phyloP scores from a whole-genome alignment of 257 asterid species.

The Jaltomata sinuosa region DNA sequence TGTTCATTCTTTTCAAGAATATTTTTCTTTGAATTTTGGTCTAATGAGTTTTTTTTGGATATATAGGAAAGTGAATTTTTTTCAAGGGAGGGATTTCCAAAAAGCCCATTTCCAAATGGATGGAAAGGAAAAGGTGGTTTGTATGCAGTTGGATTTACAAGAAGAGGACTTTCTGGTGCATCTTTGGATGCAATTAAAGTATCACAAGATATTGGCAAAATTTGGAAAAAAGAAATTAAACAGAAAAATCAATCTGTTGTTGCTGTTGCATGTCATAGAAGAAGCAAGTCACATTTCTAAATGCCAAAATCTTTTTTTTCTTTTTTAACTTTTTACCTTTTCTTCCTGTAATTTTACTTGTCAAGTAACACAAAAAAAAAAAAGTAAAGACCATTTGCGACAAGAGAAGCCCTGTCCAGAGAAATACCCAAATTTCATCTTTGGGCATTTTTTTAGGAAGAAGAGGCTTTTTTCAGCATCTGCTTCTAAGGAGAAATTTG shows the following conservation, averaged over 20 bases:
- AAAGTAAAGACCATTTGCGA: slow-evolving; percentile 8
- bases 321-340: neutral
- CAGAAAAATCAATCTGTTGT: slow-evolving; percentile 49
- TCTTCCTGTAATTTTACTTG: slow-evolving; percentile 16
- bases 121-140: slow-evolving; percentile 89
- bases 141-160: slow-evolving; percentile 83
- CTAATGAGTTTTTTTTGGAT: neutral
- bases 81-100: slow-evolving; percentile 63
- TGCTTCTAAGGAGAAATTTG: slow-evolving; percentile 1
- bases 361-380: slow-evolving; percentile 1
- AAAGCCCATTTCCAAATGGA: slow-evolving; percentile 66
- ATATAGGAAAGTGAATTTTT: slow-evolving; percentile 66
- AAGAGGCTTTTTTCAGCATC: slow-evolving; percentile 23
- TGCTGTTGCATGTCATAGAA: slow-evolving; percentile 29
- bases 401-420: slow-evolving; percentile 46
- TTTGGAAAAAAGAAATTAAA: slow-evolving; percentile 67
- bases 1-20: neutral
- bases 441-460: slow-evolving; percentile 41
- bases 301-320: neutral
- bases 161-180: slow-evolving; percentile 87
- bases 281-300: slow-evolving; percentile 32
- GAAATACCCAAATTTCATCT: slow-evolving; percentile 25
- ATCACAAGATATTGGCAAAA: slow-evolving; percentile 62
- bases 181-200: slow-evolving; percentile 64
- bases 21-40: neutral